Base-by-base conservation (phyloP, 805 yeast species). In the Ogataea glucozyma region DNA sequence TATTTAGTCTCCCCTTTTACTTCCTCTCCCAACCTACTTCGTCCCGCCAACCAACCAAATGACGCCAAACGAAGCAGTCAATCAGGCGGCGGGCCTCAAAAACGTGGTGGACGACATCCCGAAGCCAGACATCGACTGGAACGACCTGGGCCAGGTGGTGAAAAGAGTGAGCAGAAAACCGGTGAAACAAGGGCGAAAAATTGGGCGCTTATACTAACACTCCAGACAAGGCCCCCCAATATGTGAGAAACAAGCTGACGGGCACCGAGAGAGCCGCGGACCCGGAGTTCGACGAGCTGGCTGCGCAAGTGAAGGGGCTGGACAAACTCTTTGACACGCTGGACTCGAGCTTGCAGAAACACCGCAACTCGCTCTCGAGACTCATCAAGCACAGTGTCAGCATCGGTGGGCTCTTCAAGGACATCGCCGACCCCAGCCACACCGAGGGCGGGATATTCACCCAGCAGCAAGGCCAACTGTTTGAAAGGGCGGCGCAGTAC, bases 211-310 rank as follows among this genome's bases (percentile, higher is more conserved):
- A 4, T 23, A 26, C 37, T 23, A 29, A 31, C 37, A 27, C 18
- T 16, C 21, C 20, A 24, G 11, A 4, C 2, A 17, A 49, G 57
- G 47, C 69, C 3, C 70, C 71, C 3, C 69, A 66, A 41, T 40
- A 54, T n/a, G 44, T 67, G 13, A 65, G 54, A 40, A 64, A 61
- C 32, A 63, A 53, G 37, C 44, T 60, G 31, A 60, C 56, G 21
- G 21, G 54, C 7, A 59, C 59, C 2, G 52, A 54, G 5, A 56
- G 48, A 31, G 70, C 72, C 5, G 52, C 65, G 10, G 76, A 72
- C 47, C 71, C 66, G 38, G 69, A 64, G 19, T 69, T 68, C 43
- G 67, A 70, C 24, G 24, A 24, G 20, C 42, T 53, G 7, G 50
- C 48, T 8, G 30, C 33, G 2, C 45, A 46, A 12, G 44, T 54